These are phyloP conservation scores for Populus hybrid DNA, from an alignment of 441 rosid genomes.

Conservation along the genomic window DNA sequence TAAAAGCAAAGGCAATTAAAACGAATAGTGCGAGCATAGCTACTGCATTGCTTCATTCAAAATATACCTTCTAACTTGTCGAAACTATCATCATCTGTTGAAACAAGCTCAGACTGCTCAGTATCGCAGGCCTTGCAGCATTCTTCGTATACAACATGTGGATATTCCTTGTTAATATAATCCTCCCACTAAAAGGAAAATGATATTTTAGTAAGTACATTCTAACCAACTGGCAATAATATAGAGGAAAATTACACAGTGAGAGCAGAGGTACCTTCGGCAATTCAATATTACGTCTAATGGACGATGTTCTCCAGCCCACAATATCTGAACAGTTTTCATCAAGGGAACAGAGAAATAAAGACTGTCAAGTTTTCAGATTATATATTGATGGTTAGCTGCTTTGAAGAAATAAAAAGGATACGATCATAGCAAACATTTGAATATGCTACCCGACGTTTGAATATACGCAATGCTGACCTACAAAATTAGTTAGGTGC, in stretches of 20 bases:
- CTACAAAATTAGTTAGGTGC: conserved; percentile 40
- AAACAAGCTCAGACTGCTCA: conserved; percentile 32
- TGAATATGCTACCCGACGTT: conserved; percentile 85
- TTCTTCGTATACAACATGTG: conserved; percentile 87
- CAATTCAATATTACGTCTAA: conserved; percentile 74
- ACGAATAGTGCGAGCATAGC: not conserved
- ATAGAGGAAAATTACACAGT: conserved; percentile 4
- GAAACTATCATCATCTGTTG: conserved; percentile 34
- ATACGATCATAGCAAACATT: conserved; percentile 91
- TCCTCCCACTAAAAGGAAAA: conserved; percentile 58
- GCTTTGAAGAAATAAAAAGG: conserved; percentile 31
- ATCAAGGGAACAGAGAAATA: conserved; percentile 36
- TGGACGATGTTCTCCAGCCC: conserved; percentile 97
- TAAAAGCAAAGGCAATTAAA: not conserved
- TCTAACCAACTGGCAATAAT: conserved; percentile 9
- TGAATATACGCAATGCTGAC: conserved; percentile 73
- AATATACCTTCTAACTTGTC: conserved; percentile 78
- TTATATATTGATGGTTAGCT: not conserved
- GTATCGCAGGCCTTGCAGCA: conserved; percentile 67
- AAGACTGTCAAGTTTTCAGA: conserved; percentile 4
- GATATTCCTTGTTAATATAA: conserved; percentile 66
- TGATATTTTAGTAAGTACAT: not conserved
- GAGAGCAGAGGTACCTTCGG: conserved; percentile 60
- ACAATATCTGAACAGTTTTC: conserved; percentile 60
- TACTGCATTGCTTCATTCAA: not conserved